Conservation (phyloP, 2,329 filamentous ascomycete genomes). For the Didymella pomorum region DNA sequence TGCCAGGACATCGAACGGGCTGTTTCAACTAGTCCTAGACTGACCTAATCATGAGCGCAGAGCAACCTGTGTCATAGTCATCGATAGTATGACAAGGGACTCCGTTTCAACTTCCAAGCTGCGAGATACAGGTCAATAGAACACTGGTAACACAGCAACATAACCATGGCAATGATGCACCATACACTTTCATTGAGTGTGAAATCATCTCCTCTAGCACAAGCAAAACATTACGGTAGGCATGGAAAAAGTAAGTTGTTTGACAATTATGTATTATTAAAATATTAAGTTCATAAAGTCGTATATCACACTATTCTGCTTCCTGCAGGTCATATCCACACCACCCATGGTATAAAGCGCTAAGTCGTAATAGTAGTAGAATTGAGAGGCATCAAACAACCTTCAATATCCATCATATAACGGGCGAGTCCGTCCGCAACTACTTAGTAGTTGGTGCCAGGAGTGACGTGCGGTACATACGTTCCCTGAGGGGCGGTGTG, state of each 20-base stretch:
- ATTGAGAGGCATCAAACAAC: constrained; percentile 6
- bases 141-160: no score
- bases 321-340: constrained; percentile 1
- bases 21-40: no score
- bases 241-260: neutral
- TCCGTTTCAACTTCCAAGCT: no score
- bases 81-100: no score
- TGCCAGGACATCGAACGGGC: no score
- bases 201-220: no score
- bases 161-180: no score
- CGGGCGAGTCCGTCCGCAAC: neutral
- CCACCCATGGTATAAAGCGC: constrained; percentile 20
- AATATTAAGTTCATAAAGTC: constrained; percentile 24
- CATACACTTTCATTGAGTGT: no score
- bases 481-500: constrained; percentile 56
- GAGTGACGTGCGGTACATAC: constrained; percentile 31
- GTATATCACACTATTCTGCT: constrained; percentile 17
- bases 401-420: neutral
- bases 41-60: no score
- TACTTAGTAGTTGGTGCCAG: constrained; percentile 41
- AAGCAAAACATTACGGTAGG: no score
- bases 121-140: no score
- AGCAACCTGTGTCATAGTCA: no score
- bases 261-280: constrained; percentile 8
- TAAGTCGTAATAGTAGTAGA: constrained; percentile 19